A percentile compares a stretch with the other conserved stretches of the same genome.
Evolutionary conservation across 306 rosid species (phyloP).

Genomic region (Sicyos edulis): DNA sequence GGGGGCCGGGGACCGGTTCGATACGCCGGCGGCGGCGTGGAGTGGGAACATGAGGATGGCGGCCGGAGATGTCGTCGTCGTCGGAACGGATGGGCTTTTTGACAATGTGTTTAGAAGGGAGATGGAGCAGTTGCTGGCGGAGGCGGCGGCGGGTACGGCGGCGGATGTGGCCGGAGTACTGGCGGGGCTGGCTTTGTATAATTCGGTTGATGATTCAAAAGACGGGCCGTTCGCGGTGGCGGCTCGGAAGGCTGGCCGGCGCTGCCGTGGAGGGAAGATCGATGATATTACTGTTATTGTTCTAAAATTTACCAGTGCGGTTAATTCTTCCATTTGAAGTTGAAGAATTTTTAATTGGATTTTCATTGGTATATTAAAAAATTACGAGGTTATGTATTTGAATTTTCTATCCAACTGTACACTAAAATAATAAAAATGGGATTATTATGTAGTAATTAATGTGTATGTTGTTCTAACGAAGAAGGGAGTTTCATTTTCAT

Average conservation of each 20-base stretch:
- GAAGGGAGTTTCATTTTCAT: too few species aligned
- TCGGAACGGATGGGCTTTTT: slow-evolving; percentile 26
- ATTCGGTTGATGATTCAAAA: not conserved
- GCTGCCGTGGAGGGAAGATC: slow-evolving; percentile 12
- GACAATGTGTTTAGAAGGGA: slow-evolving; percentile 20
- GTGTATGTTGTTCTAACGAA: too few species aligned
- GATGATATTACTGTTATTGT: slow-evolving; percentile 24
- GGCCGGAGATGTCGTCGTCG: slow-evolving; percentile 15
- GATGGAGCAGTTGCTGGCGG: slow-evolving; percentile 1
- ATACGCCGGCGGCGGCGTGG: slow-evolving; percentile 12
- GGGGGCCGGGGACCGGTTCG: not conserved
- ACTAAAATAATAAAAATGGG: too few species aligned
- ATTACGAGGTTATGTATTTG: too few species aligned
- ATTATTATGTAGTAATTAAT: too few species aligned
- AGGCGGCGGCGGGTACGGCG: not conserved
- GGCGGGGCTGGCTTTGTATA: not conserved
- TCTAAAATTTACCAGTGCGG: not conserved
- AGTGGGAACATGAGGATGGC: not conserved
- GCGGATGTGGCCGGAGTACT: not conserved
- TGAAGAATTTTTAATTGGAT: too few species aligned
- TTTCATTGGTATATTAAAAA: too few species aligned
- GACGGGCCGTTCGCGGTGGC: not conserved
- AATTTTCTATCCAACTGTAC: too few species aligned
- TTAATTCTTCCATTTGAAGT: too few species aligned
- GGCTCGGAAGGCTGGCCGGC: not conserved